Evolutionary conservation across 768 basidiomycete genomes (phyloP), one percentile per base, ranked within the genome.

Genomic region (Mrakia hoshinonis): DNA sequence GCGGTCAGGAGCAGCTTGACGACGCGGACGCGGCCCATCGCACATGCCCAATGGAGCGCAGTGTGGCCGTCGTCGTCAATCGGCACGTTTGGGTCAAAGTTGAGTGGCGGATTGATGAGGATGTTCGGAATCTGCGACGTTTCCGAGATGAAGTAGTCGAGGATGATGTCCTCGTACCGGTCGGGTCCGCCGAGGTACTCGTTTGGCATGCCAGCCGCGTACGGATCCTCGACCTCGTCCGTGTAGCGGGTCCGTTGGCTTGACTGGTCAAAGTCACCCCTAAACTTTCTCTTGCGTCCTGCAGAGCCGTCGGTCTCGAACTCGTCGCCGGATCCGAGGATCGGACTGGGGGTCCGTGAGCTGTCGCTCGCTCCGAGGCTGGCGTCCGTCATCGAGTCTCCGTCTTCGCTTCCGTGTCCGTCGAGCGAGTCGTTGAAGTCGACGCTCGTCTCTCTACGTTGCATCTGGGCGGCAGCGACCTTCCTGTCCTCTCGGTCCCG

Each of bases 31-130:
- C 96, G 89, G 38, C 96, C 96, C 95, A 99, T 97, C 13, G 96
- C 96, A 76, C 92, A 94, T 4, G 94, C 95, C 96, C 96, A 99
- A 76, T 99, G 96, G 18, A 99, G 81, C 26, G 96, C 87, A 0
- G 94, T 96, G 78, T 99, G 96, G 0, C 92, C 92, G 77, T 99
- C 96, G 74, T 98, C 96, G 81, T 99, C 96, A 73, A 99, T 98
- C 43, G 89, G 87, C 83, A 93, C 89, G 76, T 98, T 92, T 15
- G 96, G 87, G 79, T 98, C 92, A 78, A 96, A 94, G 80, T 96
- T 90, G 49, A 85, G 77, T 6, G 95, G 93, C 20, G 93, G 96
- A 49, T 84, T 85, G 73, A 95, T 87, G 75, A 99, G 87, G 70
- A 96, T 82, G 29, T 85, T 84, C 11, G 96, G 96, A 38, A 94